Conservation (phyloP, 2,329 filamentous ascomycete species). For the Fusarium chaquense region DNA sequence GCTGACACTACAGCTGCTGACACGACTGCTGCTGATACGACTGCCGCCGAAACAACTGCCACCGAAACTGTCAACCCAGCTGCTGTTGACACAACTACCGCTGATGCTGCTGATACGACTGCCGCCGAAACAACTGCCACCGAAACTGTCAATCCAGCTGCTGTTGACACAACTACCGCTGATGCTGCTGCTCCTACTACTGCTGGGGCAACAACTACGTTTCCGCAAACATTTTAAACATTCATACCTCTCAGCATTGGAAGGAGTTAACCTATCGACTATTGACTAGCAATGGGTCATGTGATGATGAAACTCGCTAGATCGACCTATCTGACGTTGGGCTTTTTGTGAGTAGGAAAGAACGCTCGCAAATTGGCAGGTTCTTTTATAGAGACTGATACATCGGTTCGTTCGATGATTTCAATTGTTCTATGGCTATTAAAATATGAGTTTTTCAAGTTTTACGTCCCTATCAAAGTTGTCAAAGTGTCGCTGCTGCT, state of each 20-base stretch:
- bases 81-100: not conserved
- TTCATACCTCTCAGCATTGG: too few species aligned
- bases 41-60: not conserved
- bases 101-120: not conserved
- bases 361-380: too few species aligned
- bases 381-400: not conserved
- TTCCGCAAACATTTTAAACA: too few species aligned
- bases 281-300: too few species aligned
- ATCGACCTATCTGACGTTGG: too few species aligned
- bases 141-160: not conserved
- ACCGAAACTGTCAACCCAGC: not conserved
- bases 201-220: too few species aligned
- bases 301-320: too few species aligned
- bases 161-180: not conserved
- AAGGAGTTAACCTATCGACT: too few species aligned
- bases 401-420: not conserved
- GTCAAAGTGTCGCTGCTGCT: too few species aligned
- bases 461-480: too few species aligned
- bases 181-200: not conserved
- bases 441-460: too few species aligned
- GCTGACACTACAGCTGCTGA: accelerated
- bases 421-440: not conserved
- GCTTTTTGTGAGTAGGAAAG: too few species aligned
- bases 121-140: not conserved
- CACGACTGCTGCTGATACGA: not conserved